Evolutionary conservation across 148 eudicot species (phyloP).

Genomic region (Rhododendron simsii): DNA sequence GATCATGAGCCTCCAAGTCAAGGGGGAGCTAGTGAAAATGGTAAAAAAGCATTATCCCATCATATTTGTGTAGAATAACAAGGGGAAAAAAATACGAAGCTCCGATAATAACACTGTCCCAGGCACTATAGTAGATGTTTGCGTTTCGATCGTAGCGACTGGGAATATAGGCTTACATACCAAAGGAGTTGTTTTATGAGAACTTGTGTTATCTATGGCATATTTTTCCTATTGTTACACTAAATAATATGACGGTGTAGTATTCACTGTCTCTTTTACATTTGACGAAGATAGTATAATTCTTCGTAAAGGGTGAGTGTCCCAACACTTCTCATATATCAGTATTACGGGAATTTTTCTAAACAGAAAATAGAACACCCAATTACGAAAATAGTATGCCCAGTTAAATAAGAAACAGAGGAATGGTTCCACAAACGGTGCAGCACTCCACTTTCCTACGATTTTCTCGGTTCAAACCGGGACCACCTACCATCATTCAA

Average conservation of each 20-base stretch:
- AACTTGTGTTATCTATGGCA: background rate
- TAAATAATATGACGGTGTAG: background rate
- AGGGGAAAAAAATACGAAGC: background rate
- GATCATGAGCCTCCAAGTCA: conserved; percentile 65
- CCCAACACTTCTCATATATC: background rate
- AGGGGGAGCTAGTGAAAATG: conserved; percentile 45
- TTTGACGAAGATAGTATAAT: background rate
- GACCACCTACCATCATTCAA: too few relatives aligned
- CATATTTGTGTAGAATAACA: conserved; percentile 20
- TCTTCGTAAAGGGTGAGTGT: background rate
- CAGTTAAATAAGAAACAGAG: background rate
- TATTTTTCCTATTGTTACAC: background rate
- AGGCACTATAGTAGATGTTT: background rate
- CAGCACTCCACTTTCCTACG: too few relatives aligned
- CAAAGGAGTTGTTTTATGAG: background rate
- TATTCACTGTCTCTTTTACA: background rate
- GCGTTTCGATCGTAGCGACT: background rate
- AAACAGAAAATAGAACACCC: background rate
- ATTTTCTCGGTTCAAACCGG: too few relatives aligned
- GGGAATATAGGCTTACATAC: background rate
- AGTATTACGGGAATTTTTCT: background rate
- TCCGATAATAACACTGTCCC: background rate
- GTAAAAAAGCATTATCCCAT: conserved; percentile 52
- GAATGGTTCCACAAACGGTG: too few relatives aligned
- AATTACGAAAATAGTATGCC: background rate